Percentiles rank a stretch among this genome's conserved stretches.
Evolutionary conservation across 1,139 yeast species (phyloP).

Genomic region (Pneumocystis carinii): DNA sequence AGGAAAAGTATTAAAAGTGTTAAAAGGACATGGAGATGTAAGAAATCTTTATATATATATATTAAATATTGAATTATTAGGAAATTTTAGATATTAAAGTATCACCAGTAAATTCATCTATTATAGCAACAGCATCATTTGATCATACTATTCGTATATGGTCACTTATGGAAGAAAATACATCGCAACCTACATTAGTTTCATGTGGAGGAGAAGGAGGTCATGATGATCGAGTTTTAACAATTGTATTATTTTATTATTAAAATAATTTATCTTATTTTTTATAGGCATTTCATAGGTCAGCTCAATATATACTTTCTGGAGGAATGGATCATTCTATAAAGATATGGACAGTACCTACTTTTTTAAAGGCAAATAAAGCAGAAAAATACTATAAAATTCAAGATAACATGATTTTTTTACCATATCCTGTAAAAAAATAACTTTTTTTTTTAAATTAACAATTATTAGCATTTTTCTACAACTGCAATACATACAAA

Average conservation of each 20-base stretch:
- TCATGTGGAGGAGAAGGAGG: constrained; percentile 14
- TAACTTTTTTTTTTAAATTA: constrained; percentile 4
- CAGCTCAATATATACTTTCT: constrained; percentile 12
- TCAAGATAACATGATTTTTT: background rate
- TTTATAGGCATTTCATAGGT: constrained; percentile 10
- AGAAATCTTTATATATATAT: background rate
- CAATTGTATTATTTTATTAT: constrained; percentile 4
- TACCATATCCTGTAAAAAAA: background rate
- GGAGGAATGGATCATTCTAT: constrained; percentile 15
- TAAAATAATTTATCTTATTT: background rate
- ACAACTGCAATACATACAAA: constrained; percentile 13
- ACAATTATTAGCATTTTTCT: constrained; percentile 8
- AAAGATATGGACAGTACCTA: constrained; percentile 13
- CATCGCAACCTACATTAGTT: constrained; percentile 10
- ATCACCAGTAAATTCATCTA: constrained; percentile 8
- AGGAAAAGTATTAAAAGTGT: background rate
- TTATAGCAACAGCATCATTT: constrained; percentile 13
- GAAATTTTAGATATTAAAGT: constrained; percentile 13
- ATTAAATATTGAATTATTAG: background rate
- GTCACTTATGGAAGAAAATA: constrained; percentile 7
- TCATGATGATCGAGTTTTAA: constrained; percentile 15
- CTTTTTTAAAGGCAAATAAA: background rate
- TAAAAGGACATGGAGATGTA: constrained; percentile 14
- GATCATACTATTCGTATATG: constrained; percentile 14
- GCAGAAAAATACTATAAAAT: background rate